Evolutionary conservation across 148 eudicot genomes (phyloP).

Genomic region (Silene latifolia): DNA sequence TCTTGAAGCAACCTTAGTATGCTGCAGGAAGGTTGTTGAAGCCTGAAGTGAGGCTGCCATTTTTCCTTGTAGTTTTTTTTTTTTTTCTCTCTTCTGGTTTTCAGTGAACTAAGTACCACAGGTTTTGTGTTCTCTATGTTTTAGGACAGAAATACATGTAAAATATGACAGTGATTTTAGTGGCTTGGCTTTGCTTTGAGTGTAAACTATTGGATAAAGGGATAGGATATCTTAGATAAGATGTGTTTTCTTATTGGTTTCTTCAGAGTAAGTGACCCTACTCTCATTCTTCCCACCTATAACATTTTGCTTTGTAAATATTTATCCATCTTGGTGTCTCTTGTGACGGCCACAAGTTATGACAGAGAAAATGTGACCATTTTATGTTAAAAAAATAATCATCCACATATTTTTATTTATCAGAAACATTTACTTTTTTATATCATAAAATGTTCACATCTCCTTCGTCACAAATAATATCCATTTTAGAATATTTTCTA

Average conservation of each 20-base stretch:
- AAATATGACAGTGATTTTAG: constrained; percentile 38
- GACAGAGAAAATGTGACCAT: too few species aligned
- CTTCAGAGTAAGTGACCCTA: constrained; percentile 4
- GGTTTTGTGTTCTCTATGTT: neutral
- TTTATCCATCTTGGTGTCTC: neutral
- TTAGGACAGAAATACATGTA: neutral
- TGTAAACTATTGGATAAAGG: constrained; percentile 14
- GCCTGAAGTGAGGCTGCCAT: constrained; percentile 98
- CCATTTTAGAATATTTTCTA: too few species aligned
- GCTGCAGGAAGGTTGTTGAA: constrained; percentile 86
- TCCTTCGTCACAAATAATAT: too few species aligned
- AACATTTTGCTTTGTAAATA: constrained; percentile 4
- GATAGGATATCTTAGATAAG: constrained; percentile 15
- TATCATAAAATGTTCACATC: too few species aligned
- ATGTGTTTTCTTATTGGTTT: constrained; percentile 11
- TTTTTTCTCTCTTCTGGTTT: constrained; percentile 8
- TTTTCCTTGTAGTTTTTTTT: constrained; percentile 7
- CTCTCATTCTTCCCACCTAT: constrained; percentile 36
- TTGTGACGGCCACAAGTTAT: too few species aligned
- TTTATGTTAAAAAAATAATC: too few species aligned
- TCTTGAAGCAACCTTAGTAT: constrained; percentile 41
- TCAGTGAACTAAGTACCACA: constrained; percentile 5
- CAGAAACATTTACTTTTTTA: too few species aligned
- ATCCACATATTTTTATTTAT: too few species aligned
- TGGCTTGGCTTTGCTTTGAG: constrained; percentile 35